Evolutionary conservation across 768 basidiomycete genomes (phyloP), one percentile per base, ranked within the genome.

Genomic region (Amanita brunnescens): DNA sequence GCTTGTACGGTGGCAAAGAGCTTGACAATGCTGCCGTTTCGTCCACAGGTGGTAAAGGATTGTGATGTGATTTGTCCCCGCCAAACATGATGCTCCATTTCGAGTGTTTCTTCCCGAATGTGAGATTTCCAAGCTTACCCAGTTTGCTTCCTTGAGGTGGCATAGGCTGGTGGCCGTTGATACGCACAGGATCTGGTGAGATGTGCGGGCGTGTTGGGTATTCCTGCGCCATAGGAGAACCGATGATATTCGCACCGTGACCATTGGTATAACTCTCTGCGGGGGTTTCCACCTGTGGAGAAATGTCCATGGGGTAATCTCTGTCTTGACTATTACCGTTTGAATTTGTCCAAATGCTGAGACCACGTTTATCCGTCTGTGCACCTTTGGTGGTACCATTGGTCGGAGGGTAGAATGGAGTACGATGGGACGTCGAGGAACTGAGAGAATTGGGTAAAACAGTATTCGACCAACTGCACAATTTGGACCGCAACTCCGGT

Each of bases 51-150:
- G 87, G 79, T 6, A 89, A 69, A 5, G 68, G 64, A 46, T 74
- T 73, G 52, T 78, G 80, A 59, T 81, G 76, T 14, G 72, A 71
- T 59, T 87, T 87, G 61, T 90, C 87, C 37, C 78, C 74, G 26
- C 87, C 83, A 65, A 91, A 90, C 74, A 88, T 82, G 44, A 88
- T 71, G 33, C 76, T 74, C 80, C 83, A 85, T 65, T 76, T 81
- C 58, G 74, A 73, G 55, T 70, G 72, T 67, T 87, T 88, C 74
- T 84, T 89, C 55, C 76, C 77, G 59, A 87, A 80, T 32, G 77
- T 71, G 55, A 86, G 72, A 42, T 73, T 69, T 44, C 77, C 70
- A 20, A 83, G 66, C 64, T 81, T 85, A 58, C 77, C 72, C 49
- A 80, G 67, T 59, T 79, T 82, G 64, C 72, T 71, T 55, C 67